phyloP scores from a whole-genome alignment of 2,329 filamentous ascomycete genomes.

The Zopfia rhizophila region DNA sequence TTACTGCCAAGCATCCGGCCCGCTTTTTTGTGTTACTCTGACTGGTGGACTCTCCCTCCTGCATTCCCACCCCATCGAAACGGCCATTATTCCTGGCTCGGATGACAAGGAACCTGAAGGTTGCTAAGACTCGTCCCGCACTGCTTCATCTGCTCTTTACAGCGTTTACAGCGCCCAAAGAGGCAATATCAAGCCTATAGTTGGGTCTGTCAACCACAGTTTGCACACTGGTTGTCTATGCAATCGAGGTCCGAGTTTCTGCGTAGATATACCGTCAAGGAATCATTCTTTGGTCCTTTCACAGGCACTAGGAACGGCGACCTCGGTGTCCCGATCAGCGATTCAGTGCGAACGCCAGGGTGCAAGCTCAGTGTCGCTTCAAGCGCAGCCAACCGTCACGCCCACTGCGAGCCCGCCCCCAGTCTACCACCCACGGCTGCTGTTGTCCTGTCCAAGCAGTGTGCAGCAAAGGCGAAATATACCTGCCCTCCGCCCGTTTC shows the following conservation, averaged over 20 bases:
- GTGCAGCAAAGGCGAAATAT: constrained; percentile 36
- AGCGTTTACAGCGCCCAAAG: too few species aligned
- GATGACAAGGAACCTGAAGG: too few species aligned
- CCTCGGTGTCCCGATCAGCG: constrained; percentile 35
- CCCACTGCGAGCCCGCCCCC: constrained; percentile 17
- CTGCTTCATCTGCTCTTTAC: background rate
- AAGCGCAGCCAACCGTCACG: constrained; percentile 38
- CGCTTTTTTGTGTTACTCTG: constrained; percentile 5
- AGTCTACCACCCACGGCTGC: constrained; percentile 30
- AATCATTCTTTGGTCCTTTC: constrained; percentile 1
- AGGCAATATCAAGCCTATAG: too few species aligned
- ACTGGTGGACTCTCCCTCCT: constrained; percentile 10
- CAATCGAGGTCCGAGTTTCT: too few species aligned
- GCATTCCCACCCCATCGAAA: too few species aligned
- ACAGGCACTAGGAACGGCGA: constrained; percentile 3
- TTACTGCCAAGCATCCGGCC: too few species aligned
- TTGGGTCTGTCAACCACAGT: too few species aligned
- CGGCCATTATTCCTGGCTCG: too few species aligned
- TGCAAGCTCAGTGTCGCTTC: constrained; percentile 23
- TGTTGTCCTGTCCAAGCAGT: constrained; percentile 24
- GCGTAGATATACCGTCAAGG: too few species aligned
- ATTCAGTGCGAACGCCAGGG: constrained; percentile 44
- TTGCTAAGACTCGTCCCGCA: background rate
- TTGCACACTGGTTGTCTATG: too few species aligned
- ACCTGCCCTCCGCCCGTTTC: constrained; percentile 50